Evolutionary conservation across 129 eudicot genomes (phyloP).

Genomic region (Chrysanthemum seticuspe): DNA sequence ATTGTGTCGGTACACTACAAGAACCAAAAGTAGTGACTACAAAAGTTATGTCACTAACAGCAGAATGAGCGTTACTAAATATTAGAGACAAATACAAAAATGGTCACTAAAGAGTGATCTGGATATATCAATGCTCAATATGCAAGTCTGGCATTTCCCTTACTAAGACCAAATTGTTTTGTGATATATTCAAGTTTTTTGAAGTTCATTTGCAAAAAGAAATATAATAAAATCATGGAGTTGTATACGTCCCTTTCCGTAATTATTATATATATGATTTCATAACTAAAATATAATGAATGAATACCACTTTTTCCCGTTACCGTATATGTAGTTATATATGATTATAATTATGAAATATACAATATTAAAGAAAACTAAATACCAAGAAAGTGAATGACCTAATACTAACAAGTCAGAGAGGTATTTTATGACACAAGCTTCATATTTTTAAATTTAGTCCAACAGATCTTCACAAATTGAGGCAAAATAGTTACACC

Average conservation of each 20-base stretch:
- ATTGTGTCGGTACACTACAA: too few relatives aligned
- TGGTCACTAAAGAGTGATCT: too few relatives aligned
- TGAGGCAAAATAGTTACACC: conserved; percentile 22
- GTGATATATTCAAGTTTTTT: not conserved
- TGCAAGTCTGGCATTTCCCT: too few relatives aligned
- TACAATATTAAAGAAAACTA: not conserved
- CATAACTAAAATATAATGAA: not conserved
- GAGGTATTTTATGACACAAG: conserved; percentile 27
- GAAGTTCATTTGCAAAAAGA: too few relatives aligned
- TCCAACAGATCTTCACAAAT: conserved; percentile 9
- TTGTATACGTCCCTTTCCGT: too few relatives aligned
- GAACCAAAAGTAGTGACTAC: too few relatives aligned
- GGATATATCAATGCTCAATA: too few relatives aligned
- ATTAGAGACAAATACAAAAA: too few relatives aligned
- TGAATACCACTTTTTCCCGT: not conserved
- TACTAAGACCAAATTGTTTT: not conserved
- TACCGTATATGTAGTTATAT: not conserved
- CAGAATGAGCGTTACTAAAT: too few relatives aligned
- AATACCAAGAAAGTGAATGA: conserved; percentile 9
- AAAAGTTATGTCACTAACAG: too few relatives aligned
- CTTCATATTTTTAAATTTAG: conserved; percentile 19
- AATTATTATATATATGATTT: not conserved
- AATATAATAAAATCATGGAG: too few relatives aligned
- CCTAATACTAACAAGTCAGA: conserved; percentile 14
- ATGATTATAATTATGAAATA: not conserved